These are phyloP conservation scores for Zygotorulaspora mrakii DNA, from an alignment of 1,139 yeast species.

Conservation along the genomic window DNA sequence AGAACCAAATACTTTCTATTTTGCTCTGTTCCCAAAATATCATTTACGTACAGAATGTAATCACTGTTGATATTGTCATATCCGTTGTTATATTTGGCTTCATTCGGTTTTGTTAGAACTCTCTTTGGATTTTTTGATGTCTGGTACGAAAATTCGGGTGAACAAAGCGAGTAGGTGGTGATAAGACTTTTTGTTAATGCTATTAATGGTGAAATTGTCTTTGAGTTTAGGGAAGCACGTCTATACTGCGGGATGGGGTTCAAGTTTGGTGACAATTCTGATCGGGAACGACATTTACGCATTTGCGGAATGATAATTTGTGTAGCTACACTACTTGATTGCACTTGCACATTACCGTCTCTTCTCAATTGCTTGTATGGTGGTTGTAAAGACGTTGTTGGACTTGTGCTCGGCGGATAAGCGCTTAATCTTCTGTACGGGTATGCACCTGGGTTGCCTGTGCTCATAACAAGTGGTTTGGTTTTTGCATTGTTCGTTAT, in stretches of 20 bases:
- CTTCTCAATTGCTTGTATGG: conserved; percentile 26
- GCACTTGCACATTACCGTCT: conserved; percentile 15
- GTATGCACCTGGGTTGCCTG: conserved; percentile 14
- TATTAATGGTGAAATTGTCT: conserved; percentile 75
- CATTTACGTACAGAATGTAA: conserved; percentile 90
- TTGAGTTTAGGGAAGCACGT: conserved; percentile 73
- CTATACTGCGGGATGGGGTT: conserved; percentile 72
- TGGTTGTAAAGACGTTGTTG: conserved; percentile 28
- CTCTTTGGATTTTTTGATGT: conserved; percentile 85
- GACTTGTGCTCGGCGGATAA: conserved; percentile 27
- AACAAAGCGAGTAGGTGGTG: conserved; percentile 80
- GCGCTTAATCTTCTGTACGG: conserved; percentile 34
- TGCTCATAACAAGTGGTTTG: conserved; percentile 17
- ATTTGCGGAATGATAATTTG: conserved; percentile 28
- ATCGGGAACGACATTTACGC: conserved; percentile 24
- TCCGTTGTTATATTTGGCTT: conserved; percentile 78
- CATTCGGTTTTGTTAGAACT: conserved; percentile 88
- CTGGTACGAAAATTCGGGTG: conserved; percentile 81
- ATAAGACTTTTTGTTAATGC: conserved; percentile 78
- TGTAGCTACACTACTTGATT: conserved; percentile 9
- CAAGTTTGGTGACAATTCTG: conserved; percentile 60
- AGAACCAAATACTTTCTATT: conserved; percentile 83
- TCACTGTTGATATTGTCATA: conserved; percentile 86
- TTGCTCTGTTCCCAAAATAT: conserved; percentile 83
- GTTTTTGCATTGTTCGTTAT: conserved; percentile 10